These are phyloP conservation scores for Verticillium nonalfalfae DNA, from an alignment of 2,329 filamentous ascomycete species.

Conservation along the genomic window DNA sequence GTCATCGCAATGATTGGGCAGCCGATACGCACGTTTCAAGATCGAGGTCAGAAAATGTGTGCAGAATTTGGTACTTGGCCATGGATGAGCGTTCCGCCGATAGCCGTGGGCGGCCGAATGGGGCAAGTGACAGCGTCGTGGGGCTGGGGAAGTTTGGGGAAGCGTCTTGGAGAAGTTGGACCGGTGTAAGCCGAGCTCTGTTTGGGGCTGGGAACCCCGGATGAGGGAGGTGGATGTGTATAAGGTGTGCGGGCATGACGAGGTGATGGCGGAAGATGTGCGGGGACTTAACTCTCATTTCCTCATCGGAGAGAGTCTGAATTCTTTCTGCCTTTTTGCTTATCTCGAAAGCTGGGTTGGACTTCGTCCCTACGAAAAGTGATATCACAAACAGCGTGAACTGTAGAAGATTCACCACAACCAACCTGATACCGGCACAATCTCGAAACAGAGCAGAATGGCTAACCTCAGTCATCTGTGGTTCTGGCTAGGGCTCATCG, in stretches of 20 bases:
- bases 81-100: background rate
- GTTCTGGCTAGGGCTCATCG: constrained; percentile 31
- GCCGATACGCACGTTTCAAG: background rate
- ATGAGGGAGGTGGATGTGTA: background rate
- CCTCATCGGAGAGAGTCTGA: background rate
- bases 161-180: background rate
- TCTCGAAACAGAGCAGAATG: constrained; percentile 13
- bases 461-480: constrained; percentile 26
- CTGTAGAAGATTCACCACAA: no score
- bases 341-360: background rate
- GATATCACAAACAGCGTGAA: background rate
- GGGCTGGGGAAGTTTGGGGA: background rate
- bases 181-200: constrained; percentile 2
- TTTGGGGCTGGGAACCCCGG: background rate
- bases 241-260: background rate
- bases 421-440: background rate
- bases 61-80: background rate
- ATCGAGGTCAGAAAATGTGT: background rate
- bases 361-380: background rate
- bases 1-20: background rate
- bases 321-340: background rate
- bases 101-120: background rate
- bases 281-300: background rate
- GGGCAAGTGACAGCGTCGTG: background rate
- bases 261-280: background rate